A percentile compares a stretch with the other conserved stretches of the same genome.
phyloP scores from a whole-genome alignment of 2,329 filamentous ascomycete genomes.

The Pleomassaria siparia region DNA sequence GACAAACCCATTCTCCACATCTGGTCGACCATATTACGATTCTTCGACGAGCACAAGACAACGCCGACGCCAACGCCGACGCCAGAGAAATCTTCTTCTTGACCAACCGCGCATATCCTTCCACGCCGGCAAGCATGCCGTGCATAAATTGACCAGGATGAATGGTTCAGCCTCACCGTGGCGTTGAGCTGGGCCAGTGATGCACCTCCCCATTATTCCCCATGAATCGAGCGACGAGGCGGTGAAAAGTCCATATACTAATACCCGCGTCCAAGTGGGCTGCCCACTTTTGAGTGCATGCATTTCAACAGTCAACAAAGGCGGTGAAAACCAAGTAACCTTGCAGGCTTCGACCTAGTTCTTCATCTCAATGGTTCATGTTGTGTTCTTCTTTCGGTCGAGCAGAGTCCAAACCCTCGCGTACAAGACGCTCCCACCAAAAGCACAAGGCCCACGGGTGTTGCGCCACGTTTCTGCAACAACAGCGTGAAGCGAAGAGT shows the following conservation, averaged over 20 bases:
- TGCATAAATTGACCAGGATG: no score
- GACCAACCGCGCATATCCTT: not conserved
- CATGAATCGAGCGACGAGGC: not conserved
- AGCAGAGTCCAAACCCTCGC: not conserved
- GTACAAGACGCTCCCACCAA: not conserved
- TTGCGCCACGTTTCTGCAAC: no score
- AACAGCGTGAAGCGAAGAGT: no score
- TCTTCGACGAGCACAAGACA: no score
- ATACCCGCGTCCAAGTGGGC: not conserved
- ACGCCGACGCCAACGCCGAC: not conserved
- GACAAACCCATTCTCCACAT: no score
- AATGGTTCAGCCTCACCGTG: conserved; percentile 1
- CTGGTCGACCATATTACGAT: no score
- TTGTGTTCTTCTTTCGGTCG: not conserved
- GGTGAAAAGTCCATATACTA: not conserved
- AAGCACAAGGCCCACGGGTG: not conserved
- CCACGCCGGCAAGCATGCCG: not conserved
- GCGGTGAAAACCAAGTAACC: not conserved
- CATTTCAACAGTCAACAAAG: not conserved
- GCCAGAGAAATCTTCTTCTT: no score
- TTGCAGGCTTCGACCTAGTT: no score
- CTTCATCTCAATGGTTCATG: no score
- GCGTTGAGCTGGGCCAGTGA: not conserved
- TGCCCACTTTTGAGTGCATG: not conserved
- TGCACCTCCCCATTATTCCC: not conserved